A percentile compares a stretch with the other conserved stretches of the same genome.
Conservation (phyloP, 106 monocot species). For the Dioscorea dumetorum region DNA sequence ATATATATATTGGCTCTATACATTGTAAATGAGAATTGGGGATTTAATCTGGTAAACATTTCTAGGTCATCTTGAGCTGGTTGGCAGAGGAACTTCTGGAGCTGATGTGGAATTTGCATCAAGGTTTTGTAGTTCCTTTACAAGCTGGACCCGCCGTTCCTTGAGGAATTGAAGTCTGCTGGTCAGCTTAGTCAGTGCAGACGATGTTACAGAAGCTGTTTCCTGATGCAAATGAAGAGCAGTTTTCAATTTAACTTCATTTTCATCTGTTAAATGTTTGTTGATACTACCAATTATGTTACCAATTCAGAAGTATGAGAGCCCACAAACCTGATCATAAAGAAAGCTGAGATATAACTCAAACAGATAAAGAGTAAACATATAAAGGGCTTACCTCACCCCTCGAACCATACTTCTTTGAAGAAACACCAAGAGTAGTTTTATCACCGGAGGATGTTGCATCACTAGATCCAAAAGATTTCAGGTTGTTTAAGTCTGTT, state of each 20-base stretch:
- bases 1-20: too few species aligned
- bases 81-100: conserved; percentile 21
- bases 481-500: conserved; percentile 1
- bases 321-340: too few species aligned
- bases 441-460: conserved; percentile 10
- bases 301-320: too few species aligned
- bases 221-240: conserved; percentile 15
- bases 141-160: conserved; percentile 65
- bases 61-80: conserved; percentile 24
- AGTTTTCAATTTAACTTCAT: too few species aligned
- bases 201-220: conserved; percentile 20
- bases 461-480: conserved; percentile 1
- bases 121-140: conserved; percentile 45
- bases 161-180: conserved; percentile 79
- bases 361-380: too few species aligned
- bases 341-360: too few species aligned
- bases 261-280: too few species aligned
- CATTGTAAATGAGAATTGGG: too few species aligned
- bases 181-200: conserved; percentile 54
- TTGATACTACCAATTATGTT: too few species aligned
- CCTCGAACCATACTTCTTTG: conserved; percentile 30
- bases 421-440: conserved; percentile 7
- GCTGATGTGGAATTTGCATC: conserved; percentile 4
- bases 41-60: too few species aligned
- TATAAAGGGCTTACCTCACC: conserved; percentile 28